phyloP scores from a whole-genome alignment of 2,329 filamentous ascomycete genomes.

The Delphinella strobiligena region DNA sequence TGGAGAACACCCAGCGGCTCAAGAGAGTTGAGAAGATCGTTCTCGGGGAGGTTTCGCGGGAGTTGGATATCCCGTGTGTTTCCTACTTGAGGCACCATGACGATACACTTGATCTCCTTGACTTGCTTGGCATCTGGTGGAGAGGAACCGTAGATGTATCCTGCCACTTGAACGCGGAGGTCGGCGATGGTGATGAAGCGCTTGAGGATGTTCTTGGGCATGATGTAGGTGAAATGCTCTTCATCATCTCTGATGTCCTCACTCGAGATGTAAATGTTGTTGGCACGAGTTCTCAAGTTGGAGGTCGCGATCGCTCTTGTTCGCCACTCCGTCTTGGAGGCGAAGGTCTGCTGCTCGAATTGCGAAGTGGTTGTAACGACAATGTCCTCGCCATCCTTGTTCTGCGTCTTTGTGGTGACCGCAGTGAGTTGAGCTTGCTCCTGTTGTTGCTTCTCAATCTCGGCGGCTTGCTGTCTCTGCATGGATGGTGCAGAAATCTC shows the following conservation, averaged over 20 bases:
- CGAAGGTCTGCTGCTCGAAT: slow-evolving; percentile 95
- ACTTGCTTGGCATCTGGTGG: slow-evolving; percentile 91
- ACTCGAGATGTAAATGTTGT: slow-evolving; percentile 98
- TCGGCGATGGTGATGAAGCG: slow-evolving; percentile 97
- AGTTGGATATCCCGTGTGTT: slow-evolving; percentile 85
- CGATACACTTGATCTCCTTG: slow-evolving; percentile 93
- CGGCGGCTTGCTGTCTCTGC: slow-evolving; percentile 94
- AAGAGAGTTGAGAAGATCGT: slow-evolving; percentile 75
- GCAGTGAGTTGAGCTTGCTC: slow-evolving; percentile 94
- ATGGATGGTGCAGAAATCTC: slow-evolving; percentile 96
- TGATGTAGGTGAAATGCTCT: slow-evolving; percentile 83
- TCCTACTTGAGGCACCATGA: slow-evolving; percentile 94
- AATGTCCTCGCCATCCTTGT: slow-evolving; percentile 92
- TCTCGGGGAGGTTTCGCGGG: slow-evolving; percentile 78
- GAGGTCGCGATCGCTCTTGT: slow-evolving; percentile 93
- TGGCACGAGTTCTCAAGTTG: slow-evolving; percentile 82
- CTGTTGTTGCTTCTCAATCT: slow-evolving; percentile 97
- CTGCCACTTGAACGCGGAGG: slow-evolving; percentile 89
- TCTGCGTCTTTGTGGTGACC: slow-evolving; percentile 96
- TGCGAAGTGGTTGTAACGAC: slow-evolving; percentile 97
- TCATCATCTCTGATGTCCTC: slow-evolving; percentile 88
- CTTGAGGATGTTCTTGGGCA: slow-evolving; percentile 98
- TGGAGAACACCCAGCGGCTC: slow-evolving; percentile 93
- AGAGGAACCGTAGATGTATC: slow-evolving; percentile 86
- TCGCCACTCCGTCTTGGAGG: slow-evolving; percentile 97